Base-by-base conservation (phyloP, 441 rosid species). In the Mallotus repandus region DNA sequence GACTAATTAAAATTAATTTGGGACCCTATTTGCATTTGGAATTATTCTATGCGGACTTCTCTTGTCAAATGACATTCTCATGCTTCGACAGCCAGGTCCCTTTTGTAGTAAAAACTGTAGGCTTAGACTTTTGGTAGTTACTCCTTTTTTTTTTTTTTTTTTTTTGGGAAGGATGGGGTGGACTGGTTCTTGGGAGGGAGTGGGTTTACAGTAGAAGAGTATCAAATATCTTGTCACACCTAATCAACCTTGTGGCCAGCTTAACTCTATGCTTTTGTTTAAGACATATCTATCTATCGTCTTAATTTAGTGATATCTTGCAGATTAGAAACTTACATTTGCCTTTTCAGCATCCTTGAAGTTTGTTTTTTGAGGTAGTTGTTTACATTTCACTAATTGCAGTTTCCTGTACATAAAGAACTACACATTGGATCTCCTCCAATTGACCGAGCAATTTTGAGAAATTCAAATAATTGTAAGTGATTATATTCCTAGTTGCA, bases 401-500 rank as follows among this genome's bases (percentile, higher is more conserved):
- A 89, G 98, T 64, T 78, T 29, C 61, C 71, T 18, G 63, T 64
- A 43, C 66, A 32, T 70, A 84, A 76, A 75, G 84, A 80, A 48
- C 75, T 74, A 74, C 29, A 29, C 21, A 55, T 69, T 68, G 82
- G 82, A 63, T 75, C 71, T 61, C 63, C 77, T 74, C 62, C 81
- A 41, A 56, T 56, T 81, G 79, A 70, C 32, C 74, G 8, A 41
- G 68, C 19, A 43, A 76, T 75, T 69, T 74, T 80, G 74, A 79
- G 69, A 59, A 76, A 75, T 75, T 76, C 85, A 56, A 74, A 69
- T 64, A 71, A 74, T 73, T 81, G 95, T 91, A 84, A 87, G 89
- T 73, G n/a, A 58, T 62, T 56, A 19, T 32, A 18, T 6, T 25
- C 21, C 9, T 59, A 32, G 60, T 45, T 38, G 49, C 29, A 46